Evolutionary conservation across 2,329 filamentous ascomycete genomes (phyloP).

Genomic region (Scedosporium dehoogii): DNA sequence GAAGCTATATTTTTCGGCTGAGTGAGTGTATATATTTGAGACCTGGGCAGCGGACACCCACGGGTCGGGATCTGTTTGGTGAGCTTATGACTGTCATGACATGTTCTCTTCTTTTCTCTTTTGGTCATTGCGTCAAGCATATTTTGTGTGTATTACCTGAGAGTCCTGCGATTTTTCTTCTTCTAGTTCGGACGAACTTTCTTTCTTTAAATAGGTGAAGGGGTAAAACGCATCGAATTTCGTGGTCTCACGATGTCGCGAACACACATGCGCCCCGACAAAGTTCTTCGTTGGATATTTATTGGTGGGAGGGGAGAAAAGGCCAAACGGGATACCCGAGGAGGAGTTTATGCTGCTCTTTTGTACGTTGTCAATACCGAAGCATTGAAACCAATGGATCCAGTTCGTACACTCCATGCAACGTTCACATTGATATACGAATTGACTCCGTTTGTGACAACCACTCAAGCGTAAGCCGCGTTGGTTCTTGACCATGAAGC

Average conservation of each 20-base stretch:
- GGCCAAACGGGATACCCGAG: not conserved
- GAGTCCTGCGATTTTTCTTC: not conserved
- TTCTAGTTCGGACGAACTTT: not conserved
- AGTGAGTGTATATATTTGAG: slow-evolving; percentile 25
- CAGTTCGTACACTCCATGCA: not conserved
- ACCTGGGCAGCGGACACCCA: not conserved
- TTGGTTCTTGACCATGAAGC: too few species aligned
- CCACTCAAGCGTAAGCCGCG: too few species aligned
- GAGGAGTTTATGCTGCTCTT: not conserved
- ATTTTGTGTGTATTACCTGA: not conserved
- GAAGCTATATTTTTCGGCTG: slow-evolving; percentile 64
- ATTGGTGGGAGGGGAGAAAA: not conserved
- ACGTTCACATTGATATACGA: too few species aligned
- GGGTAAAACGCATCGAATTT: not conserved
- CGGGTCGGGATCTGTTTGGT: not conserved
- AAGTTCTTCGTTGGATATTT: not conserved
- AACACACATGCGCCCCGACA: not conserved
- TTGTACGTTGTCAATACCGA: not conserved
- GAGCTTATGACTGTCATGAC: not conserved
- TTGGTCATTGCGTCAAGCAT: not conserved
- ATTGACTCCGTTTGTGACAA: too few species aligned
- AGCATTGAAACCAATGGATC: not conserved
- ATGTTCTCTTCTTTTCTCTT: not conserved
- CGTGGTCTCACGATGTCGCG: not conserved
- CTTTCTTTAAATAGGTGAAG: not conserved